Percentiles rank a stretch among this genome's conserved stretches.
These are phyloP conservation scores for Rhodotorula sphaerocarpa DNA, from an alignment of 768 basidiomycete species.

Conservation along the genomic window DNA sequence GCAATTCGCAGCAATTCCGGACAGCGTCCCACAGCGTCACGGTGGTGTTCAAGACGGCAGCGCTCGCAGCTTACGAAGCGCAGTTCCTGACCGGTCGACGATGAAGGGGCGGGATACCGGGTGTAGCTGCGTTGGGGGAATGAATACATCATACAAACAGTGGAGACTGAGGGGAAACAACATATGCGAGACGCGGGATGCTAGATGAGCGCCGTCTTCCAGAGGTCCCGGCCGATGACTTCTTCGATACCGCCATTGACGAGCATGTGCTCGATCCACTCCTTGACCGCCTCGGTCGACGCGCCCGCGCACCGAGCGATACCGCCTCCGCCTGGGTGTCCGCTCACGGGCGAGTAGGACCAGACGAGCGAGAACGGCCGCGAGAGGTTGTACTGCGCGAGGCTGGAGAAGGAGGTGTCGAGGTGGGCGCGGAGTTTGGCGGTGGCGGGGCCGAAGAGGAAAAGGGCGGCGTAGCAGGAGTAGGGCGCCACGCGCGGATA, in stretches of 20 bases:
- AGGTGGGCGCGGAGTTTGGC: constrained; percentile 51
- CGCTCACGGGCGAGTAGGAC: constrained; percentile 61
- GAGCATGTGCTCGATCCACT: constrained; percentile 36
- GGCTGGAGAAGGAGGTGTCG: constrained; percentile 49
- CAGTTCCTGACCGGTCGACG: constrained; percentile 14
- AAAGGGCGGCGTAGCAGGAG: constrained; percentile 77
- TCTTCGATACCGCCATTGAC: constrained; percentile 16
- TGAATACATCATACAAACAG: too few relatives aligned
- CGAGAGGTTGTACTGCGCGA: constrained; percentile 56
- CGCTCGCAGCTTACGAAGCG: constrained; percentile 23
- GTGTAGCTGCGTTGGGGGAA: too few relatives aligned
- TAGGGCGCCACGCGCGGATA: constrained; percentile 65
- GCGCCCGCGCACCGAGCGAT: constrained; percentile 36
- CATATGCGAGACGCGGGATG: too few relatives aligned
- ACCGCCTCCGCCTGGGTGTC: constrained; percentile 8
- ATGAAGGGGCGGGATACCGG: neutral
- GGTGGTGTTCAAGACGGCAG: constrained; percentile 29
- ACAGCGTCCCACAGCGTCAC: constrained; percentile 21
- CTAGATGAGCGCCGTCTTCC: constrained; percentile 25
- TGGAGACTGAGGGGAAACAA: too few relatives aligned
- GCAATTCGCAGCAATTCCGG: constrained; percentile 14
- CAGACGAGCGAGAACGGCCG: constrained; percentile 63
- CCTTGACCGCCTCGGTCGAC: constrained; percentile 36
- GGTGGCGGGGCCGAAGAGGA: constrained; percentile 65
- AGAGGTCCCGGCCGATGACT: constrained; percentile 34